Evolutionary conservation across 495 filamentous ascomycete species (phyloP).

Genomic region (Thermothielavioides terrestris): DNA sequence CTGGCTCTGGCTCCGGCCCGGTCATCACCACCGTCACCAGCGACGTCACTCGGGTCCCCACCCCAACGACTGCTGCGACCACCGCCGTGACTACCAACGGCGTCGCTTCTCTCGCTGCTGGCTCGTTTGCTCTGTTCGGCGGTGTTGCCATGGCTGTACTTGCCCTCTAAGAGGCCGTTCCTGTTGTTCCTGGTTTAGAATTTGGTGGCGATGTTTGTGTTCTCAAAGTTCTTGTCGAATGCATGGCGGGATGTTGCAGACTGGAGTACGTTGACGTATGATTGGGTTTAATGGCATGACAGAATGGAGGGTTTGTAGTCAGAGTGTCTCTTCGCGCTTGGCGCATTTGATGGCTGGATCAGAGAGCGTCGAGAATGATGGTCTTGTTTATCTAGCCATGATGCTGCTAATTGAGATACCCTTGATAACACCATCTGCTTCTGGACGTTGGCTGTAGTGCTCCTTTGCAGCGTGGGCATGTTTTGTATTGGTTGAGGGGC

Average conservation of each 20-base stretch:
- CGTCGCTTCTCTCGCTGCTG: slow-evolving; percentile 25
- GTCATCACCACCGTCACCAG: slow-evolving; percentile 11
- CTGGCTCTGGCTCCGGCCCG: no score
- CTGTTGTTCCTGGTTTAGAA: not conserved
- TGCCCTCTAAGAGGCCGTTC: slow-evolving; percentile 28
- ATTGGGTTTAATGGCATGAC: not conserved
- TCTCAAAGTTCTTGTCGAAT: not conserved
- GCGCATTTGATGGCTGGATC: not conserved
- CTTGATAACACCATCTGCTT: not conserved
- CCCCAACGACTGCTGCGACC: not conserved
- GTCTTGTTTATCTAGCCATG: not conserved
- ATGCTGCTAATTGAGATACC: slow-evolving; percentile 5
- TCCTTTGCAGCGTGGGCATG: not conserved
- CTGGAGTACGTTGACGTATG: not conserved
- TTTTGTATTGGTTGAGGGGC: no score
- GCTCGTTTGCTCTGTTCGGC: slow-evolving; percentile 31
- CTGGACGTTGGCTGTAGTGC: not conserved
- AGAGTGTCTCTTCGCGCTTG: not conserved
- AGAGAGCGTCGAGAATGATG: not conserved
- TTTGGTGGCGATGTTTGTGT: not conserved
- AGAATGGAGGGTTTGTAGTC: not conserved
- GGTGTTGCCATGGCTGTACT: slow-evolving; percentile 34
- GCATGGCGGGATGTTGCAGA: not conserved
- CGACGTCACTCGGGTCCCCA: not conserved
- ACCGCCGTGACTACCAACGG: slow-evolving; percentile 20